A percentile compares a stretch with the other conserved stretches of the same genome.
Conservation (phyloP, 78 protist genomes). For the Isochrysis galbana region DNA sequence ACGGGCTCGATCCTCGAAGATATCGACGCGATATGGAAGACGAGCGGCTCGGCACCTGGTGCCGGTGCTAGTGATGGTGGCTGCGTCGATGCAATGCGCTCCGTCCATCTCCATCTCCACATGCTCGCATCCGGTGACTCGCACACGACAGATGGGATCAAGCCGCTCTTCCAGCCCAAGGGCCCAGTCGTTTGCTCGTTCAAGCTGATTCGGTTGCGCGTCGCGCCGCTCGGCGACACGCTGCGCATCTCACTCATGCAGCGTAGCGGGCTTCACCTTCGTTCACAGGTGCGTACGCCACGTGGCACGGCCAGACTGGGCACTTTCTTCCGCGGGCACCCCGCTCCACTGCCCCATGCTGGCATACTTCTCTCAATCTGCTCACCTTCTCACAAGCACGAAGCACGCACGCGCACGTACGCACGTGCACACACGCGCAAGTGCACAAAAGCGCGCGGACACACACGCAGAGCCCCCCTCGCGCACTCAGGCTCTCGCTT, state of each 20-base stretch:
- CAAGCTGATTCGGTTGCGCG: background rate
- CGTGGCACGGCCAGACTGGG: too few species aligned
- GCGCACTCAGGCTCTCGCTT: too few species aligned
- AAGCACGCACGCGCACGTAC: background rate
- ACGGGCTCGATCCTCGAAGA: too few species aligned
- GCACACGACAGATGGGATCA: background rate
- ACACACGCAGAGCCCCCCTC: background rate
- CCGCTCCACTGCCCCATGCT: background rate
- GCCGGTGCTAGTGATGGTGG: background rate
- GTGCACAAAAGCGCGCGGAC: background rate
- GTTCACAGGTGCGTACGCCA: too few species aligned
- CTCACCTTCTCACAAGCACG: background rate
- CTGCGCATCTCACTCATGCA: background rate
- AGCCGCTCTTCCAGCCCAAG: background rate
- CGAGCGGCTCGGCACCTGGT: too few species aligned
- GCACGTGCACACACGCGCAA: background rate
- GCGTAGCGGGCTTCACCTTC: background rate
- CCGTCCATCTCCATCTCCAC: background rate
- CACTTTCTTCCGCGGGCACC: background rate
- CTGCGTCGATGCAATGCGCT: background rate
- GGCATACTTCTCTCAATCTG: background rate
- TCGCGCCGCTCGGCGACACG: background rate
- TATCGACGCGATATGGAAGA: background rate
- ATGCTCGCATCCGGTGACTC: background rate
- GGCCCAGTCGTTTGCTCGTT: too few species aligned